Evolutionary conservation across 2,329 filamentous ascomycete species (phyloP), one percentile per base, ranked within the genome.

Genomic region (Verticillium klebahnii): DNA sequence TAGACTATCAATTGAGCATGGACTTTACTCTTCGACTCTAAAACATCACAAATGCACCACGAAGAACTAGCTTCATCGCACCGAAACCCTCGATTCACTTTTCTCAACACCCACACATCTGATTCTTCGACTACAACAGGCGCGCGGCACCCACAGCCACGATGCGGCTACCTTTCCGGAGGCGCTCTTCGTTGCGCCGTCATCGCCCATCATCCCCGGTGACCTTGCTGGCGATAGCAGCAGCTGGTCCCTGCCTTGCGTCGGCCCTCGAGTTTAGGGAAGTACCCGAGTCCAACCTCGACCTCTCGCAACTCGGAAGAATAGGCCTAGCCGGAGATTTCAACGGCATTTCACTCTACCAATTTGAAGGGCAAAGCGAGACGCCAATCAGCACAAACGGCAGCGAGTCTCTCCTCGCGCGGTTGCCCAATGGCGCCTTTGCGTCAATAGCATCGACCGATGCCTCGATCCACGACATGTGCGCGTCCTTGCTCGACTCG

Each of bases 301-400:
- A 96, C 72, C 83, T 97, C 63, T 85, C 84, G 32, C 80, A 87
- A 62, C 80, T 99, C 39, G 95, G 95, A 62, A 87, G 90, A 69
- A 88, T 97, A 67, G 93, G 91, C 60, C 83, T 99, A 63, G 90
- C 88, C 1, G 95, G 95, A 69, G 89, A 97, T 76, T 99, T 97
- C 73, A 87, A 91, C 70, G 92, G 93, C 60, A 90, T 98, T 69
- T 97, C 95, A 14, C 80, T 97, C 45, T 98, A 95, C 78, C 82
- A 93, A 72, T 98, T 88, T 70, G 82, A 89, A 70, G 91, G 90
- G 65, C 94, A 99, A 74, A 88, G 82, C 62, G 86, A 94, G 74
- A 80, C 82, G 64, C 77, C 83, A 17, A 85, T 86, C 69, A 87
- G 78, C 69, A 85, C 83, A 63, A 93, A 96, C 80, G 92, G 91